Evolutionary conservation across 78 protist species (phyloP).

Genomic region (Blattamonas nauphoetae): DNA sequence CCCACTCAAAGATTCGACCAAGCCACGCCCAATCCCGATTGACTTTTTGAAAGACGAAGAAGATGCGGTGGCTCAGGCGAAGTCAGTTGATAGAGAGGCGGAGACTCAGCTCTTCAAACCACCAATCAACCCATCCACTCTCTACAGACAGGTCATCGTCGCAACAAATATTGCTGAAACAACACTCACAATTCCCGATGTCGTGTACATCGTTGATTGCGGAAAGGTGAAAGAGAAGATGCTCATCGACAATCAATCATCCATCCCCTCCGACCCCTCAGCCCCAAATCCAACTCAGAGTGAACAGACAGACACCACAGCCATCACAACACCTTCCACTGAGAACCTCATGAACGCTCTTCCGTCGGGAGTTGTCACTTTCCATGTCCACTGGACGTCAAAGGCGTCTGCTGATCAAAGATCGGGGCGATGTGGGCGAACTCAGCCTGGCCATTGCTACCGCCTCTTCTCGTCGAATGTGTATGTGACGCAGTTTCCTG

Average conservation of each 20-base stretch:
- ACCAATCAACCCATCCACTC: no score
- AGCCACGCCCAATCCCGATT: no score
- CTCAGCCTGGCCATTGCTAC: slow-evolving; percentile 49
- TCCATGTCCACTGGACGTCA: slow-evolving; percentile 68
- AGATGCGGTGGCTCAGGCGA: neutral
- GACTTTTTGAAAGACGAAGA: neutral
- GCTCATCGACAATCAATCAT: no score
- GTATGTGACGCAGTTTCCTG: slow-evolving; percentile 11
- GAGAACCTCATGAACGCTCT: slow-evolving; percentile 7
- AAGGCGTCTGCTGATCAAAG: slow-evolving; percentile 66
- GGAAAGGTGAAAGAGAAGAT: slow-evolving; percentile 59
- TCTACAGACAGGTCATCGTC: slow-evolving; percentile 75
- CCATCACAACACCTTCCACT: neutral
- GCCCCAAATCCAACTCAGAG: neutral
- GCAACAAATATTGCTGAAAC: slow-evolving; percentile 99
- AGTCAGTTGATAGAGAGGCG: neutral
- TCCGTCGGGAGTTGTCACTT: slow-evolving; percentile 46
- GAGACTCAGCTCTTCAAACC: no score
- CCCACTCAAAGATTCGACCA: no score
- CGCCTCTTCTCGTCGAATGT: slow-evolving; percentile 33
- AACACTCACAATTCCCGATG: slow-evolving; percentile 89
- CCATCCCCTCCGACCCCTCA: neutral
- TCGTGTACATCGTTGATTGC: slow-evolving; percentile 67
- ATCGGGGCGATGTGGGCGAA: slow-evolving; percentile 47
- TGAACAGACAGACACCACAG: neutral